A percentile compares a stretch with the other conserved stretches of the same genome.
Conservation (phyloP, 1,284 basidiomycete genomes). For the Apiotrichum montevideense region DNA sequence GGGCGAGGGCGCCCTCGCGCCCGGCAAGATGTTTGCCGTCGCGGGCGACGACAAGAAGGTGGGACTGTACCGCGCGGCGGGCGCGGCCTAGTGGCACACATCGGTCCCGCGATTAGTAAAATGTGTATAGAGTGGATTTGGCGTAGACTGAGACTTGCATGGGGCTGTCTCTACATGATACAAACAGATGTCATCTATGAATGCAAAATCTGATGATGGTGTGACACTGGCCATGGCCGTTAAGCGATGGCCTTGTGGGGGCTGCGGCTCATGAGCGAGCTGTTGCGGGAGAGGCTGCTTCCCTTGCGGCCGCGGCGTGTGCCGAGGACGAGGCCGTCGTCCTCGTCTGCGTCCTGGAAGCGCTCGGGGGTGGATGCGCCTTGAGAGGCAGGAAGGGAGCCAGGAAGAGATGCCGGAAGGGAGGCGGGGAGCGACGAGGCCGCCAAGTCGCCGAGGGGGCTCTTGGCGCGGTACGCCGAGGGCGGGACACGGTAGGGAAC, state of each 20-base stretch:
- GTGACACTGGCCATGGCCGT: neutral
- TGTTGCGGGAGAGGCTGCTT: neutral
- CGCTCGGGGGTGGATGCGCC: neutral
- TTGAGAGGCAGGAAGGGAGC: too few species aligned
- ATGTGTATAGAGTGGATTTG: too few species aligned
- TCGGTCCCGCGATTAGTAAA: too few species aligned
- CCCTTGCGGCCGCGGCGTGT: neutral
- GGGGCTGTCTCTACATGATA: neutral
- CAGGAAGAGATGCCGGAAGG: too few species aligned
- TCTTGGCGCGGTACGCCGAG: slow-evolving; percentile 10
- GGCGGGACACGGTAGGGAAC: neutral
- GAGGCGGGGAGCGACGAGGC: neutral
- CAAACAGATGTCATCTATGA: neutral
- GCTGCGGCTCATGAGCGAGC: neutral
- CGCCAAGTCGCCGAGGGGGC: slow-evolving; percentile 1
- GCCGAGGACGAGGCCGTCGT: slow-evolving; percentile 4
- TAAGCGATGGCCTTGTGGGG: neutral
- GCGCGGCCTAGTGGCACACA: slow-evolving; percentile 13
- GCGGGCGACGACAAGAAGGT: slow-evolving; percentile 74
- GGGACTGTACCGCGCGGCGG: slow-evolving; percentile 54
- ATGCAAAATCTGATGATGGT: neutral
- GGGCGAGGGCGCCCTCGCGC: slow-evolving; percentile 52
- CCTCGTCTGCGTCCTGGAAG: slow-evolving; percentile 9
- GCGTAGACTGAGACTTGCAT: too few species aligned
- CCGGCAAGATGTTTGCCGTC: slow-evolving; percentile 60